These are phyloP conservation scores for Cutaneotrichosporon sp. DNA, from an alignment of 1,284 basidiomycete genomes.

Conservation along the genomic window DNA sequence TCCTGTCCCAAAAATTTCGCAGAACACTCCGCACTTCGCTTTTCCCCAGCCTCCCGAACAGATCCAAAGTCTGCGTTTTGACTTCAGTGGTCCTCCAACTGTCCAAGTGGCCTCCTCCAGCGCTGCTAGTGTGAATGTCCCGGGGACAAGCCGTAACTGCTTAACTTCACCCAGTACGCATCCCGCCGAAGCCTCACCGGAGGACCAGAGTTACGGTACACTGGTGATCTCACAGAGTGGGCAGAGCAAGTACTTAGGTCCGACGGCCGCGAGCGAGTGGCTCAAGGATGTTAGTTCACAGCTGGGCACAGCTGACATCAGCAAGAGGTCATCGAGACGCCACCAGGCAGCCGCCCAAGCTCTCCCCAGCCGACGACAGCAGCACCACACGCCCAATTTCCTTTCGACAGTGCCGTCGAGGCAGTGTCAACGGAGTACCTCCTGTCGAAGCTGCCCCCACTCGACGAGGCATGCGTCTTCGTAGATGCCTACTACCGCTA, in stretches of 20 bases:
- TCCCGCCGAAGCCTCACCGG: neutral
- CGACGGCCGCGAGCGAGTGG: conserved; percentile 33
- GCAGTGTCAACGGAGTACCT: conserved; percentile 6
- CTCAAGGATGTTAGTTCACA: conserved; percentile 26
- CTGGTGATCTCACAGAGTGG: conserved; percentile 26
- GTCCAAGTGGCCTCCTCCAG: neutral
- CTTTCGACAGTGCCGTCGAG: conserved; percentile 11
- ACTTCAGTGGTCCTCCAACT: neutral
- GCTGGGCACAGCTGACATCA: neutral
- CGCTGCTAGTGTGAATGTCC: neutral
- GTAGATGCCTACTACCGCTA: conserved; percentile 30
- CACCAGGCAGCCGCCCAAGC: neutral
- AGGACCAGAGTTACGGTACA: conserved; percentile 27
- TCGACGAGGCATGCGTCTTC: conserved; percentile 24
- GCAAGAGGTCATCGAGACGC: conserved; percentile 21
- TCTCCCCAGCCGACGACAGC: neutral
- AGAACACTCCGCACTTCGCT: neutral
- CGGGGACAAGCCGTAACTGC: neutral
- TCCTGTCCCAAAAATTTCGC: neutral
- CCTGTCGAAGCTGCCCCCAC: conserved; percentile 21
- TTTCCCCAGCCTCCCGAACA: neutral
- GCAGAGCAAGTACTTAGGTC: conserved; percentile 28
- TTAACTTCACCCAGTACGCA: neutral
- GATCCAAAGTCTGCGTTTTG: neutral
- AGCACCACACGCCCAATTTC: neutral